A percentile compares a stretch with the other conserved stretches of the same genome.
These are phyloP conservation scores for Pseudogymnoascus sp. DNA, from an alignment of 2,329 filamentous ascomycete genomes.

Conservation along the genomic window DNA sequence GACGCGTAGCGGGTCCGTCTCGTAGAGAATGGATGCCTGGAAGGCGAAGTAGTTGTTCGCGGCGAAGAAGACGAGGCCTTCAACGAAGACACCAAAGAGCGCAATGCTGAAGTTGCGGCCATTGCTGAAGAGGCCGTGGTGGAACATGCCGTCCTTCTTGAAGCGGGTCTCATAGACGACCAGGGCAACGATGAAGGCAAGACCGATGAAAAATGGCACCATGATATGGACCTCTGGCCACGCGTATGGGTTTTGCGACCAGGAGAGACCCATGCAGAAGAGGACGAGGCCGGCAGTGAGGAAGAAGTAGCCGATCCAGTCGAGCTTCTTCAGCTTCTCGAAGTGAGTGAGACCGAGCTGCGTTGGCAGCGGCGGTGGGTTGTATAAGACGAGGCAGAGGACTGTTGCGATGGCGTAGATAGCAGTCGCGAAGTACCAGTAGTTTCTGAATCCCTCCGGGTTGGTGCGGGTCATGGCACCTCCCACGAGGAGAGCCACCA, in stretches of 20 bases:
- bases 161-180: slow-evolving; percentile 29
- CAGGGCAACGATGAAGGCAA: slow-evolving; percentile 21
- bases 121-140: slow-evolving; percentile 31
- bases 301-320: slow-evolving; percentile 33
- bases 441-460: slow-evolving; percentile 29
- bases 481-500: slow-evolving; percentile 29
- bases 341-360: slow-evolving; percentile 23
- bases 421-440: slow-evolving; percentile 29
- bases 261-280: slow-evolving; percentile 33
- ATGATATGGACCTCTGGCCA: slow-evolving; percentile 31
- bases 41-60: slow-evolving; percentile 37
- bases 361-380: slow-evolving; percentile 24
- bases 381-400: slow-evolving; percentile 28
- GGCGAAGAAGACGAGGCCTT: slow-evolving; percentile 33
- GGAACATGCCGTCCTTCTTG: slow-evolving; percentile 34
- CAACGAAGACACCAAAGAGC: slow-evolving; percentile 29
- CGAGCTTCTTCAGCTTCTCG: slow-evolving; percentile 30
- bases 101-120: slow-evolving; percentile 32
- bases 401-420: slow-evolving; percentile 24
- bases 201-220: slow-evolving; percentile 30
- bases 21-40: slow-evolving; percentile 30
- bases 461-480: slow-evolving; percentile 27
- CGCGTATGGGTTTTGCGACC: slow-evolving; percentile 32
- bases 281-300: slow-evolving; percentile 30
- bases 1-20: slow-evolving; percentile 28